Evolutionary conservation across 202 grass and related monocot species (phyloP).

Genomic region (Cymbopogon flexuosus): DNA sequence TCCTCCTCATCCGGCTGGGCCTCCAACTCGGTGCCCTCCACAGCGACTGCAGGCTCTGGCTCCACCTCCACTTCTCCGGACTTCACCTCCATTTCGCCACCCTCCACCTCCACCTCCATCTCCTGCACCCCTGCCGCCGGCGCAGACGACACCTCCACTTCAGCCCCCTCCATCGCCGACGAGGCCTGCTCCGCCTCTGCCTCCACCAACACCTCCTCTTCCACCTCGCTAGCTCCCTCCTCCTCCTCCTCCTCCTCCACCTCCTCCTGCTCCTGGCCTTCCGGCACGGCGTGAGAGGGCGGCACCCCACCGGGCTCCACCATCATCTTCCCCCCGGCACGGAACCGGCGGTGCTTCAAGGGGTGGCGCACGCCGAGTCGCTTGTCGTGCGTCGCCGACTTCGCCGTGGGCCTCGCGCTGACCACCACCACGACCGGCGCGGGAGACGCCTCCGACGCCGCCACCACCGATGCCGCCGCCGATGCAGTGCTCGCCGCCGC

Average conservation of each 20-base stretch:
- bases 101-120: slow-evolving; percentile 26
- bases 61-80: slow-evolving; percentile 26
- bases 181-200: slow-evolving; percentile 5
- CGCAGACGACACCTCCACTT: slow-evolving; percentile 17
- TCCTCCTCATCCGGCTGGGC: background rate
- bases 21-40: slow-evolving; percentile 15
- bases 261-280: background rate
- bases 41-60: slow-evolving; percentile 7
- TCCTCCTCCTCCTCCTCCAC: background rate
- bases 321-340: slow-evolving; percentile 52
- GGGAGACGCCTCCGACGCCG: background rate
- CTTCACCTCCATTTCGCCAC: slow-evolving; percentile 6
- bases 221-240: slow-evolving; percentile 32
- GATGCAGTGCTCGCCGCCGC: slow-evolving; percentile 28
- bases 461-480: slow-evolving; percentile 6
- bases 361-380: slow-evolving; percentile 59
- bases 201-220: background rate
- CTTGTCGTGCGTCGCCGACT: slow-evolving; percentile 32
- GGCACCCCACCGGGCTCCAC: slow-evolving; percentile 43
- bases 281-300: background rate
- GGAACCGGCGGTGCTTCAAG: slow-evolving; percentile 54
- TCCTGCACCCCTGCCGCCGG: background rate
- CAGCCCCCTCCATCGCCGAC: background rate
- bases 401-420: background rate
- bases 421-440: background rate